Percentiles rank a stretch among this genome's conserved stretches.
These are phyloP conservation scores for Mycena rebaudengoi DNA, from an alignment of 768 basidiomycete genomes.

Conservation along the genomic window DNA sequence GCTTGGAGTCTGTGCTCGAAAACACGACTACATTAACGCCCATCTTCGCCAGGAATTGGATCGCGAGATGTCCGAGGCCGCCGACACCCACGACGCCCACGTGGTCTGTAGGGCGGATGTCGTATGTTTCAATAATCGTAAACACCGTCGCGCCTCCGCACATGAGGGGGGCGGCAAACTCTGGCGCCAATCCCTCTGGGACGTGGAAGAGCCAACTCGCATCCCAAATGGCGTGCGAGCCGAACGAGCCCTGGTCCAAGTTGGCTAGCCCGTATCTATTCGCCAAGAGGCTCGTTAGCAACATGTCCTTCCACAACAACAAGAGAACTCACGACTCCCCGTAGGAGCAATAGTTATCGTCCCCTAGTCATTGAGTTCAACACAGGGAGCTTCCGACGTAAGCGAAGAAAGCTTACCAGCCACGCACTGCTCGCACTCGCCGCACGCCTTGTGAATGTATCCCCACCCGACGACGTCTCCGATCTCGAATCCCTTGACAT, in stretches of 20 bases:
- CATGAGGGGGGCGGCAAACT: slow-evolving; percentile 44
- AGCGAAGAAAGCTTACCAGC: not conserved
- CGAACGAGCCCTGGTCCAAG: slow-evolving; percentile 32
- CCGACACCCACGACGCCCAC: slow-evolving; percentile 45
- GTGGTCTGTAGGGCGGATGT: slow-evolving; percentile 5
- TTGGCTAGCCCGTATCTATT: slow-evolving; percentile 39
- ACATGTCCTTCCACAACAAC: not conserved
- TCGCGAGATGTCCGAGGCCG: slow-evolving; percentile 48
- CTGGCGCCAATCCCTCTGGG: slow-evolving; percentile 39
- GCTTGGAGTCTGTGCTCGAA: slow-evolving; percentile 42
- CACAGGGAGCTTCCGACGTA: not conserved
- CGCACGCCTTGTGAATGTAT: not conserved
- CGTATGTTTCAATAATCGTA: slow-evolving; percentile 5
- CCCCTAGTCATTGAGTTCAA: not conserved
- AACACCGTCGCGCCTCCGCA: slow-evolving; percentile 17
- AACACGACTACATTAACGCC: slow-evolving; percentile 49
- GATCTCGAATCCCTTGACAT: not conserved
- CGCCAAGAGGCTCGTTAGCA: not conserved
- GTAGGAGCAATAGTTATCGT: slow-evolving; percentile 7
- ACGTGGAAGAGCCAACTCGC: slow-evolving; percentile 43
- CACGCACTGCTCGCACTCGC: not conserved
- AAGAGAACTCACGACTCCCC: not conserved
- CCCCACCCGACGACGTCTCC: not conserved
- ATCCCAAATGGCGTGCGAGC: slow-evolving; percentile 44
- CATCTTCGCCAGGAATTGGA: slow-evolving; percentile 49